A percentile compares a stretch with the other conserved stretches of the same genome.
phyloP scores from a whole-genome alignment of 2,329 filamentous ascomycete genomes.

The Sclerotinia subarctica region DNA sequence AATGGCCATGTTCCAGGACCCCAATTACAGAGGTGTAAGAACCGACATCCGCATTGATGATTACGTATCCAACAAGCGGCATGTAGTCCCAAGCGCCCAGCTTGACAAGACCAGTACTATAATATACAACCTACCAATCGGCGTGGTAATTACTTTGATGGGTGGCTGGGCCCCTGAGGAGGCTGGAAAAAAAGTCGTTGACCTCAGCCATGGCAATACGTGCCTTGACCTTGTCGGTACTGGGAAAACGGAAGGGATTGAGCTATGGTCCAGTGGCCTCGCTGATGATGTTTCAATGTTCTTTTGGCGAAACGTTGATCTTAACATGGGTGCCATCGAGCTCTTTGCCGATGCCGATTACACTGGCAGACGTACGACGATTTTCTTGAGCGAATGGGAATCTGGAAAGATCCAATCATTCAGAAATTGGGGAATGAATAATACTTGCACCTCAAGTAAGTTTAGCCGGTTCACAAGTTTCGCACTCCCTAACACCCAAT shows the following conservation, averaged over 20 bases:
- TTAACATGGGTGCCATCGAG: neutral
- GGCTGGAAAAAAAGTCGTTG: neutral
- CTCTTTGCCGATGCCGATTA: neutral
- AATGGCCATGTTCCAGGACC: neutral
- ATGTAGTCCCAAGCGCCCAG: neutral
- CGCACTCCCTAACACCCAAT: neutral
- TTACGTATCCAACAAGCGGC: neutral
- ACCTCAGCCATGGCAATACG: neutral
- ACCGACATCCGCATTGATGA: neutral
- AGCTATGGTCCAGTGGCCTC: neutral
- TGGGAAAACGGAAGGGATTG: neutral
- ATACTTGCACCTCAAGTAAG: neutral
- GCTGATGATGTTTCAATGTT: neutral
- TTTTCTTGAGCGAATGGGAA: slow-evolving; percentile 3
- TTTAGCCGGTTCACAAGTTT: neutral
- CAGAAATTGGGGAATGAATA: neutral
- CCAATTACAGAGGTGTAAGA: neutral
- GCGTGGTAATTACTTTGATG: neutral
- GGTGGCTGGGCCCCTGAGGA: neutral
- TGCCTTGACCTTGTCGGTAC: neutral
- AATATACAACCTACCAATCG: neutral
- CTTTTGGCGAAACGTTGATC: slow-evolving; percentile 1
- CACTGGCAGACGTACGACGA: slow-evolving; percentile 6
- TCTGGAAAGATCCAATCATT: slow-evolving; percentile 1
- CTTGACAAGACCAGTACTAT: neutral